These are phyloP conservation scores for Gillenia trifoliata DNA, from an alignment of 306 rosid genomes.

Conservation along the genomic window DNA sequence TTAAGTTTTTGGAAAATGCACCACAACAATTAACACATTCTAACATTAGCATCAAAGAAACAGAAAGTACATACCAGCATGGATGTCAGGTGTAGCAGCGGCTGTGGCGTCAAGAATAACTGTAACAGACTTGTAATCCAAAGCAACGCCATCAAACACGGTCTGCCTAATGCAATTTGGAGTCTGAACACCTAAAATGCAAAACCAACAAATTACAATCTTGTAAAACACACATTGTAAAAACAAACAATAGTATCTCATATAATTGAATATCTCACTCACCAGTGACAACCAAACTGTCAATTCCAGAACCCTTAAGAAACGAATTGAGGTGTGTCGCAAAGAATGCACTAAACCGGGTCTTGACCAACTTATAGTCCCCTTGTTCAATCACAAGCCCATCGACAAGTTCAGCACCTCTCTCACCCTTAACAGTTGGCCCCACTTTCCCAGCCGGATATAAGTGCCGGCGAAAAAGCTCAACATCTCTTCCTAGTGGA, in stretches of 20 bases:
- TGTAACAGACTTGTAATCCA: constrained; percentile 68
- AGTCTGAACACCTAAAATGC: constrained; percentile 74
- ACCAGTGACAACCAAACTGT: constrained; percentile 67
- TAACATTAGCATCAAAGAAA: neutral
- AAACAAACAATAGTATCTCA: neutral
- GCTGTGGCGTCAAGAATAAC: constrained; percentile 83
- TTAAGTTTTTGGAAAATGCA: neutral
- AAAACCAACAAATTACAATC: constrained; percentile 8
- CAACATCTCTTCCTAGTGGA: constrained; percentile 81
- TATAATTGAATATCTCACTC: constrained; percentile 16
- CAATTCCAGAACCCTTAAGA: constrained; percentile 61
- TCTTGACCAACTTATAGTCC: constrained; percentile 80
- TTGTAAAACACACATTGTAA: neutral
- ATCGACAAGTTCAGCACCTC: constrained; percentile 72
- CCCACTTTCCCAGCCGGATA: constrained; percentile 44
- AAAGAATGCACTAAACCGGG: constrained; percentile 90
- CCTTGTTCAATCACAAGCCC: constrained; percentile 76
- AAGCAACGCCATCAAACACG: constrained; percentile 77
- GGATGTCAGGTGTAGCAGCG: constrained; percentile 74
- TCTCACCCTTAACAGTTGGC: constrained; percentile 53
- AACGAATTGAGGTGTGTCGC: constrained; percentile 70
- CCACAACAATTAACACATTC: constrained; percentile 5
- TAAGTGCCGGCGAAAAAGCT: constrained; percentile 71
- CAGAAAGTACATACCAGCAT: constrained; percentile 46
- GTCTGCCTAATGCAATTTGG: constrained; percentile 96